These are phyloP conservation scores for Dactylonectria estremocensis DNA, from an alignment of 2,329 filamentous ascomycete species.

Conservation along the genomic window DNA sequence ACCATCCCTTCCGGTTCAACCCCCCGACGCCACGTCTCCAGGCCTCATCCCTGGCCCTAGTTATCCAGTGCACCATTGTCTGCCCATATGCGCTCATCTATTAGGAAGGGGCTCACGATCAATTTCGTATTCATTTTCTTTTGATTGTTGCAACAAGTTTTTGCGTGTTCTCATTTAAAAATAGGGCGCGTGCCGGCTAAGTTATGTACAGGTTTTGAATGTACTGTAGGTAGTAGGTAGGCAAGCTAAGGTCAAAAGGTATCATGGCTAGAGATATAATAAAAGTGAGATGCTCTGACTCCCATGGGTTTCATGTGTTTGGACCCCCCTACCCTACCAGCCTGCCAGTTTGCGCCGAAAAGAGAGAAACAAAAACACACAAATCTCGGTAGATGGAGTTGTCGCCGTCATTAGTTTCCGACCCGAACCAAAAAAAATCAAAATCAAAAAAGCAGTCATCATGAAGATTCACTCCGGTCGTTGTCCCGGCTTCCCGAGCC, in stretches of 20 bases:
- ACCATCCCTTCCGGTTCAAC: not conserved
- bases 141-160: not conserved
- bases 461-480: conserved; percentile 47
- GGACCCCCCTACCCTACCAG: conserved; percentile 34
- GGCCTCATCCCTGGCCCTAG: conserved; percentile 7
- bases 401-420: conserved; percentile 44
- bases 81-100: conserved; percentile 12
- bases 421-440: conserved; percentile 18
- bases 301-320: conserved; percentile 41
- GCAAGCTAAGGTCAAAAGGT: conserved; percentile 14
- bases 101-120: not conserved
- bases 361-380: conserved; percentile 25
- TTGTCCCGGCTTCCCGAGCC: conserved; percentile 48
- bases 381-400: conserved; percentile 30
- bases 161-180: conserved; percentile 7
- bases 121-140: conserved; percentile 1
- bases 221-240: conserved; percentile 6
- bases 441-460: conserved; percentile 28
- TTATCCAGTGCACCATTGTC: conserved; percentile 11
- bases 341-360: conserved; percentile 43
- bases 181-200: conserved; percentile 9
- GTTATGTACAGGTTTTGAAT: not conserved
- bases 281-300: conserved; percentile 41
- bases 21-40: not conserved
- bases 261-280: conserved; percentile 19